phyloP scores from a whole-genome alignment of 352 stramenopile species.

The Globisporangium polare region DNA sequence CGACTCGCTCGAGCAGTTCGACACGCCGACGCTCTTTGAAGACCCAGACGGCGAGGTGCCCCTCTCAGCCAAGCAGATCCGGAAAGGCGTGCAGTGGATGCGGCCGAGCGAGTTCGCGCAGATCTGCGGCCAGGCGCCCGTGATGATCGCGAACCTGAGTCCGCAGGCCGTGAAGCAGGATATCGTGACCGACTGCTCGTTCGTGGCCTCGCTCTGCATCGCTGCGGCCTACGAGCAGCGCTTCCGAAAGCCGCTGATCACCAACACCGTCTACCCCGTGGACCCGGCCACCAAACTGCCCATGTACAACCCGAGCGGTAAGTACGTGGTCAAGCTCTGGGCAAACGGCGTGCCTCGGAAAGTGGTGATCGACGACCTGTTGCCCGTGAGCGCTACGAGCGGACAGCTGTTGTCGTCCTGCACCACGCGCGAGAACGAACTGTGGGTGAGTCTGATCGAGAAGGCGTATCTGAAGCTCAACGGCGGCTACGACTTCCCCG shows the following conservation, averaged over 20 bases:
- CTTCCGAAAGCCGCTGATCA: constrained; percentile 90
- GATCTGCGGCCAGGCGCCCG: constrained; percentile 39
- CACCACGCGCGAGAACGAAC: constrained; percentile 73
- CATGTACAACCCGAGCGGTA: constrained; percentile 90
- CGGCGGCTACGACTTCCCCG: constrained; percentile 97
- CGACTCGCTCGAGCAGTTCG: constrained; percentile 57
- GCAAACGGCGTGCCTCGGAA: constrained; percentile 92
- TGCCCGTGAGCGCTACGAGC: constrained; percentile 83
- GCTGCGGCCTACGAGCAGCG: constrained; percentile 88
- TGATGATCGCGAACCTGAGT: constrained; percentile 74
- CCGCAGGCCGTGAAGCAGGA: constrained; percentile 84
- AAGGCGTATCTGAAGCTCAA: constrained; percentile 99
- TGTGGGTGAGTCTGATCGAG: constrained; percentile 96
- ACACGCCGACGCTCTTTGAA: constrained; percentile 39
- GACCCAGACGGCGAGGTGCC: constrained; percentile 69
- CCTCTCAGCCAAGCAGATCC: constrained; percentile 66
- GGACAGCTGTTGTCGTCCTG: constrained; percentile 82
- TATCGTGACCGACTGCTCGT: constrained; percentile 92
- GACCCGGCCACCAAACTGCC: constrained; percentile 58
- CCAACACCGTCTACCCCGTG: constrained; percentile 95
- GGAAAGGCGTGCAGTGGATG: constrained; percentile 60
- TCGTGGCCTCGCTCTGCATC: constrained; percentile 92
- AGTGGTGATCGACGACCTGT: constrained; percentile 94
- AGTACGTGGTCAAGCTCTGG: constrained; percentile 97
- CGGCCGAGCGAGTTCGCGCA: constrained; percentile 56